Conservation (phyloP, 2,329 filamentous ascomycete genomes). For the Harringtonia aguacate region DNA sequence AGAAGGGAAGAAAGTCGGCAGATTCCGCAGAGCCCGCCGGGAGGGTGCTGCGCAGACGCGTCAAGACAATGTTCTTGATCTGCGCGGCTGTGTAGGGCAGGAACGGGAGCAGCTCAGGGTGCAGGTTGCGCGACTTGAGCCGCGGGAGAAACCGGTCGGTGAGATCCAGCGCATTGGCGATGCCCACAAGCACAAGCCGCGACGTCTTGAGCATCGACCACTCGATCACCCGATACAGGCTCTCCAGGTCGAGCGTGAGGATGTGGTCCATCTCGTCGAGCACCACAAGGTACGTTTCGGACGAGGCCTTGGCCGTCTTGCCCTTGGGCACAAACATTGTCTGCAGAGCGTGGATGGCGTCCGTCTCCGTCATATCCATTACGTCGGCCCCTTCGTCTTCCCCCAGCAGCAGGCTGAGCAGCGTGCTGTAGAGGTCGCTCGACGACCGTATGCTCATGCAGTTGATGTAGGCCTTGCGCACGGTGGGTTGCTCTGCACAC, state of each 20-base stretch:
- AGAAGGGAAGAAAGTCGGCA: conserved; percentile 62
- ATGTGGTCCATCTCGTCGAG: conserved; percentile 95
- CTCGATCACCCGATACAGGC: conserved; percentile 89
- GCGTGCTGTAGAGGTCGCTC: conserved; percentile 70
- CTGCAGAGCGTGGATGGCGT: conserved; percentile 58
- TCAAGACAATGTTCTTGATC: conserved; percentile 77
- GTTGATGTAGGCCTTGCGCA: conserved; percentile 76
- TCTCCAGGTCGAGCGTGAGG: conserved; percentile 75
- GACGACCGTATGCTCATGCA: conserved; percentile 94
- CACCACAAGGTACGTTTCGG: conserved; percentile 65
- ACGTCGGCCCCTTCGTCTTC: not conserved
- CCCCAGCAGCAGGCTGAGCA: conserved; percentile 54
- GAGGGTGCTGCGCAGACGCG: conserved; percentile 67
- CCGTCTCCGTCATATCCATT: conserved; percentile 48
- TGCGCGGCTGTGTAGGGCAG: conserved; percentile 83
- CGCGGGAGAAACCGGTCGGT: conserved; percentile 92
- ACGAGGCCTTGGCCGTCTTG: not conserved
- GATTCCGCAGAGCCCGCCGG: conserved; percentile 38
- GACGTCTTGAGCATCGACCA: conserved; percentile 83
- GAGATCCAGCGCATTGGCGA: conserved; percentile 90
- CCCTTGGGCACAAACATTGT: conserved; percentile 51
- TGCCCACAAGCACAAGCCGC: conserved; percentile 73
- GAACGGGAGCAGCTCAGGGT: conserved; percentile 82
- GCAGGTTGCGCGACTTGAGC: conserved; percentile 84
- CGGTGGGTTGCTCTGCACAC: conserved; percentile 31